Percentiles rank a stretch among this genome's conserved stretches.
These are phyloP conservation scores for Xerocomellus amylosporus DNA, from an alignment of 768 basidiomycete species.

Conservation along the genomic window DNA sequence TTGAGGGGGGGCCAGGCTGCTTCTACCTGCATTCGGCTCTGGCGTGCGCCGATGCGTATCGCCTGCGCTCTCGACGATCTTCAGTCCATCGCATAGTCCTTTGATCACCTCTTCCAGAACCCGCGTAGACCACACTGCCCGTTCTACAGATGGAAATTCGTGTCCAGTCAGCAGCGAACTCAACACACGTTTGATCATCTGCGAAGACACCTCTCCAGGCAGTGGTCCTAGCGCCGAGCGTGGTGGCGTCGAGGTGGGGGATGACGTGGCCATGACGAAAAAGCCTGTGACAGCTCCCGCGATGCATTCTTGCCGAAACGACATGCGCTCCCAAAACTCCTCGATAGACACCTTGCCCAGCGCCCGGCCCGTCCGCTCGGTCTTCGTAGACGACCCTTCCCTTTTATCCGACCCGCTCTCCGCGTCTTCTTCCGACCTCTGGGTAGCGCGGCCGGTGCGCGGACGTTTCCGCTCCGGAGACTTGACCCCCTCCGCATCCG, in stretches of 20 bases:
- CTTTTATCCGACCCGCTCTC: conserved; percentile 29
- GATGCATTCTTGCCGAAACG: conserved; percentile 91
- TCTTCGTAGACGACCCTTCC: conserved; percentile 18
- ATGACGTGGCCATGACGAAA: conserved; percentile 63
- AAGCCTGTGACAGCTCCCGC: conserved; percentile 91
- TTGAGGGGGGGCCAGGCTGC: conserved; percentile 43
- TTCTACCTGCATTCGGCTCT: conserved; percentile 31
- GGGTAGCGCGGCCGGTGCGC: conserved; percentile 27
- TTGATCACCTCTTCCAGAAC: conserved; percentile 65
- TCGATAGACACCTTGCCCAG: conserved; percentile 58
- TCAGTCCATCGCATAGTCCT: conserved; percentile 68
- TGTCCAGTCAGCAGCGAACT: conserved; percentile 66
- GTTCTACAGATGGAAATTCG: conserved; percentile 71
- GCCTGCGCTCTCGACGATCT: conserved; percentile 25
- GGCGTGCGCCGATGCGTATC: conserved; percentile 40
- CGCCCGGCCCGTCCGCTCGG: conserved; percentile 49
- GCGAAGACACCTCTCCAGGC: conserved; percentile 60
- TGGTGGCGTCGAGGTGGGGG: conserved; percentile 19
- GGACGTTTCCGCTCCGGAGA: conserved; percentile 63
- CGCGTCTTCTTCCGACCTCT: conserved; percentile 20
- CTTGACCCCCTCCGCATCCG: conserved; percentile 53
- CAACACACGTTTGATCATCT: conserved; percentile 69
- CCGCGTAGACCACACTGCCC: conserved; percentile 66
- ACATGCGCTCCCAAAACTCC: conserved; percentile 98
- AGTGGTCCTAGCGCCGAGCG: conserved; percentile 49